Evolutionary conservation across 2,329 filamentous ascomycete species (phyloP), one percentile per base, ranked within the genome.

Genomic region (Aspergillus carbonarius): DNA sequence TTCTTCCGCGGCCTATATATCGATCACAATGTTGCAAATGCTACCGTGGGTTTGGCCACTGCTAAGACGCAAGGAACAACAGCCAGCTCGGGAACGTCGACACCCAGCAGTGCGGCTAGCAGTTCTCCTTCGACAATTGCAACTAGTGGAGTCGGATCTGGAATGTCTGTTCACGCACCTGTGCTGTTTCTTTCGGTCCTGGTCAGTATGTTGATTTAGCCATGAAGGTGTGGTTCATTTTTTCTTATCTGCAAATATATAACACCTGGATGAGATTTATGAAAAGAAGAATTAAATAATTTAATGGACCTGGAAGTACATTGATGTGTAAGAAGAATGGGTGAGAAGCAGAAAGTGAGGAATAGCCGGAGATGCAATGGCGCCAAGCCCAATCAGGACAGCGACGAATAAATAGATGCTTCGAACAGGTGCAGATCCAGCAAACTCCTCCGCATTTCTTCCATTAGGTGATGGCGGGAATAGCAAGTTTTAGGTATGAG

Each of bases 1-100:
- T 48, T 55, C 42, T 55, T 55, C 30, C 53, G 34, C 25, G 53
- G 39, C 35, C 32, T 55, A 23, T 55, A 55, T 32, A 48, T 55
- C n/a, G 53, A 55, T 6, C 53, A 55, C 34, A 39, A 48, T 4
- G 42, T 55, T 15, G 53, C 20, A n/a, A 34, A 47, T 10, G 40
- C 40, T 18, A 55, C 53, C 13, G 17, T 55, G 1, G 53, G 53
- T 8, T 25, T 55, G 42, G 53, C 53, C 5, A 18, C 30, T 5
- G 27, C 46, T 4, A 49, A 49, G n/a, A 49, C 25, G 6, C 46
- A 35, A 34, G 30, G 18, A 20, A 15, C 23, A 7, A 30, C 44
- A 13, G 15, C 8, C n/a, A 23, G 23, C 10, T 47, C 44, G n/a
- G 46, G 15, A 6, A 32, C 25, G 8, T 7, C 27, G 15, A 34